These are phyloP conservation scores for Trifolium pratense DNA, from an alignment of 306 rosid genomes.

Conservation along the genomic window DNA sequence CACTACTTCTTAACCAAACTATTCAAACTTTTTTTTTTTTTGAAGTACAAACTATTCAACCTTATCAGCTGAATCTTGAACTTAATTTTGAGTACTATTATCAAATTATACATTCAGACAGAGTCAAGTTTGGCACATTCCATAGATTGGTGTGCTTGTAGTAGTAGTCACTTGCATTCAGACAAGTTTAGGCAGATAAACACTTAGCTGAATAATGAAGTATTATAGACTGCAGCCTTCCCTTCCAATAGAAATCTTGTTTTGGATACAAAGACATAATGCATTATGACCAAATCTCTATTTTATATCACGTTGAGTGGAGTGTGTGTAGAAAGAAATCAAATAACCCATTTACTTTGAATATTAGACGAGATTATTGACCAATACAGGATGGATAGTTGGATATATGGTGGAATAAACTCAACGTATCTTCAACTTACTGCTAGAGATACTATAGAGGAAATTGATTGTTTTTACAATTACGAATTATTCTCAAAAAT, in stretches of 20 bases:
- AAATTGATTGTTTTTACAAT: not conserved
- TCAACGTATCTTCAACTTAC: not conserved
- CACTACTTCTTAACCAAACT: not conserved
- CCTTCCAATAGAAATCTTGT: not conserved
- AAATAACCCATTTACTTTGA: not conserved
- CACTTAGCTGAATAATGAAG: not conserved
- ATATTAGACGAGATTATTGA: not conserved
- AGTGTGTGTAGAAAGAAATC: not conserved
- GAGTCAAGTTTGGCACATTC: conserved; percentile 20
- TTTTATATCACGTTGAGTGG: conserved; percentile 24
- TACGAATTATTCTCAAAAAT: not conserved
- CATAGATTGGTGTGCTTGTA: not conserved
- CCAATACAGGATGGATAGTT: not conserved
- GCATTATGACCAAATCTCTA: conserved; percentile 8
- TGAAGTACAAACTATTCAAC: not conserved
- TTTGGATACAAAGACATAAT: conserved; percentile 35
- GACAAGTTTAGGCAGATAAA: conserved; percentile 26
- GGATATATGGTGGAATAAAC: not conserved
- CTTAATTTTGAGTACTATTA: conserved; percentile 7
- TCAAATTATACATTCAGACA: not conserved
- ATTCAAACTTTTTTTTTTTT: too few species aligned
- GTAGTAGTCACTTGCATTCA: not conserved
- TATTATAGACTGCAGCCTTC: not conserved
- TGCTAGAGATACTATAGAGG: not conserved
- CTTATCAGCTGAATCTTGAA: not conserved